phyloP scores from a whole-genome alignment of 331 rosid species.

The Cydonia oblonga region DNA sequence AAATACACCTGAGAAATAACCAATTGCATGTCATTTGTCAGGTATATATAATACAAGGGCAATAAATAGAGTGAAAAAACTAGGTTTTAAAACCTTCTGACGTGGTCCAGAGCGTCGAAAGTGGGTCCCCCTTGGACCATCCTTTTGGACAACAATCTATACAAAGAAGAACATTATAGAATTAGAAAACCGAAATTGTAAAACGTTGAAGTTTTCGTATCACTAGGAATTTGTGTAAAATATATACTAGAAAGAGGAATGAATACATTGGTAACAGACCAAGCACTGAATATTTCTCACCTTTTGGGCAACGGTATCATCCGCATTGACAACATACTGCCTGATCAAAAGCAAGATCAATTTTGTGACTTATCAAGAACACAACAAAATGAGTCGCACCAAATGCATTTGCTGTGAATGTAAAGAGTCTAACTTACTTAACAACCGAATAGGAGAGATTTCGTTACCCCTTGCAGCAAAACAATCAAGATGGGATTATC shows the following conservation, averaged over 20 bases:
- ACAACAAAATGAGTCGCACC: background rate
- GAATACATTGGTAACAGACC: too few relatives aligned
- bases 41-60: background rate
- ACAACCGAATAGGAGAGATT: constrained; percentile 23
- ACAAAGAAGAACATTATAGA: background rate
- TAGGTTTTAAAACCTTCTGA: constrained; percentile 23
- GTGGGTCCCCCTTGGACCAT: constrained; percentile 29
- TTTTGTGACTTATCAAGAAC: background rate
- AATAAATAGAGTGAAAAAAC: too few relatives aligned
- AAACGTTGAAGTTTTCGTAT: background rate
- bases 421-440: constrained; percentile 21
- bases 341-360: constrained; percentile 14
- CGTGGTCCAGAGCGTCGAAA: constrained; percentile 47
- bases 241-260: too few relatives aligned
- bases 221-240: background rate
- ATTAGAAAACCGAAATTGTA: too few relatives aligned
- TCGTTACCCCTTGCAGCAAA: background rate
- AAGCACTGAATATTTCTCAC: constrained; percentile 4
- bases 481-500: too few relatives aligned
- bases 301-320: constrained; percentile 36
- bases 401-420: background rate
- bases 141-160: constrained; percentile 27
- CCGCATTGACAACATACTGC: constrained; percentile 37
- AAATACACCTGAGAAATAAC: constrained; percentile 30
- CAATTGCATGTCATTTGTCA: background rate